A percentile compares a stretch with the other conserved stretches of the same genome.
Conservation (phyloP, 2,329 filamentous ascomycete species). For the Alternaria gansuensis region DNA sequence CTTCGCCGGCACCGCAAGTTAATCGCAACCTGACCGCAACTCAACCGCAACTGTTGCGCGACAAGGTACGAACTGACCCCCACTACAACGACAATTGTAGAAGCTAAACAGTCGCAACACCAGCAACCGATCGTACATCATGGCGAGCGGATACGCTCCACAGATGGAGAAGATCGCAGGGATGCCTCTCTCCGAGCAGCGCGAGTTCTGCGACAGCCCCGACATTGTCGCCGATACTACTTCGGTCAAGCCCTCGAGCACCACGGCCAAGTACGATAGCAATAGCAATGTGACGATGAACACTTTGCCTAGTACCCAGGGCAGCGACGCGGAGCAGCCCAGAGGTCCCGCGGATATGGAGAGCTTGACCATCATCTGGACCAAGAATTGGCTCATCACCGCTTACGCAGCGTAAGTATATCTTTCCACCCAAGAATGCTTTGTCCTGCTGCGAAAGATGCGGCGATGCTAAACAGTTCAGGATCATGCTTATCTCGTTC, state of each 20-base stretch:
- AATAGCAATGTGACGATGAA: conserved; percentile 8
- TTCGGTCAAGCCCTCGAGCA: background rate
- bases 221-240: background rate
- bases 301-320: background rate
- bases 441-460: background rate
- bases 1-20: background rate
- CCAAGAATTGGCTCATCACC: conserved; percentile 50
- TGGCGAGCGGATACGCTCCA: conserved; percentile 16
- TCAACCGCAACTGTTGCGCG: background rate
- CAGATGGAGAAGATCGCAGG: conserved; percentile 19
- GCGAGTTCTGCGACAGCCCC: conserved; percentile 7
- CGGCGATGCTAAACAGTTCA: background rate
- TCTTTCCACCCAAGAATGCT: background rate
- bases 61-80: background rate
- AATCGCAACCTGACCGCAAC: background rate
- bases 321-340: conserved; percentile 13
- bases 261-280: background rate
- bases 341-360: conserved; percentile 50
- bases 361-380: conserved; percentile 55
- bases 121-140: background rate
- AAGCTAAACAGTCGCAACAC: background rate
- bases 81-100: background rate
- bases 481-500: conserved; percentile 34
- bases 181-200: conserved; percentile 10
- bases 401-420: conserved; percentile 47